Conservation (phyloP, 2,329 filamentous ascomycete genomes). For the Diaporthe citri region DNA sequence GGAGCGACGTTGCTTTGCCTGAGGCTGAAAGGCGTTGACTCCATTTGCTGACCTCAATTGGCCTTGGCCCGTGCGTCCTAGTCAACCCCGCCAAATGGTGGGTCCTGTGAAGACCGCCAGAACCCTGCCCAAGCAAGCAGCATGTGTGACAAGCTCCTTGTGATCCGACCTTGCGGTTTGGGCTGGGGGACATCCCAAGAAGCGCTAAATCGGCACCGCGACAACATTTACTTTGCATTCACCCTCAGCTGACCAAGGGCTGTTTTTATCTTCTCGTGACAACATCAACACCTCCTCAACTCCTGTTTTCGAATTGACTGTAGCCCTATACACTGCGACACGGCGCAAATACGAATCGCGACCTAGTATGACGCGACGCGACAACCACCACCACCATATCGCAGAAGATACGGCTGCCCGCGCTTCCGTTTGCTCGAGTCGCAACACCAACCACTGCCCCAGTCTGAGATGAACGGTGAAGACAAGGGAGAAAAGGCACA, state of each 20-base stretch:
- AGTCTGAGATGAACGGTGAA: slow-evolving; percentile 45
- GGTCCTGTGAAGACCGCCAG: neutral
- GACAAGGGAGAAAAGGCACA: slow-evolving; percentile 37
- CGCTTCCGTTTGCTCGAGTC: slow-evolving; percentile 30
- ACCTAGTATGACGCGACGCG: slow-evolving; percentile 41
- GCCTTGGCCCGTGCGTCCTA: slow-evolving; percentile 7
- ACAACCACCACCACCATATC: slow-evolving; percentile 26
- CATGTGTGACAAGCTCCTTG: neutral
- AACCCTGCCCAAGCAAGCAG: slow-evolving; percentile 23
- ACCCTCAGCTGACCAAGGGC: neutral
- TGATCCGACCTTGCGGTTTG: slow-evolving; percentile 1
- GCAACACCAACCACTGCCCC: slow-evolving; percentile 31
- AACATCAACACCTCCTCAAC: neutral
- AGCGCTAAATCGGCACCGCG: neutral
- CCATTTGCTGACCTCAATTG: slow-evolving; percentile 6
- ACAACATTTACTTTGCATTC: slow-evolving; percentile 10
- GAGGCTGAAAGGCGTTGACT: slow-evolving; percentile 13
- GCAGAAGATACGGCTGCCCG: slow-evolving; percentile 32
- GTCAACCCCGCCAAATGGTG: slow-evolving; percentile 7
- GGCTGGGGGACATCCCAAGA: slow-evolving; percentile 19
- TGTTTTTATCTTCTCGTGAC: neutral
- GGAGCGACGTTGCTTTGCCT: slow-evolving; percentile 2
- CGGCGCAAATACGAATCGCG: neutral
- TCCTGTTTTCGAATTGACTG: neutral
- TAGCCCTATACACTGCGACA: neutral